These are phyloP conservation scores for Aspergillus novofumigatus DNA, from an alignment of 2,329 filamentous ascomycete species.

Conservation along the genomic window DNA sequence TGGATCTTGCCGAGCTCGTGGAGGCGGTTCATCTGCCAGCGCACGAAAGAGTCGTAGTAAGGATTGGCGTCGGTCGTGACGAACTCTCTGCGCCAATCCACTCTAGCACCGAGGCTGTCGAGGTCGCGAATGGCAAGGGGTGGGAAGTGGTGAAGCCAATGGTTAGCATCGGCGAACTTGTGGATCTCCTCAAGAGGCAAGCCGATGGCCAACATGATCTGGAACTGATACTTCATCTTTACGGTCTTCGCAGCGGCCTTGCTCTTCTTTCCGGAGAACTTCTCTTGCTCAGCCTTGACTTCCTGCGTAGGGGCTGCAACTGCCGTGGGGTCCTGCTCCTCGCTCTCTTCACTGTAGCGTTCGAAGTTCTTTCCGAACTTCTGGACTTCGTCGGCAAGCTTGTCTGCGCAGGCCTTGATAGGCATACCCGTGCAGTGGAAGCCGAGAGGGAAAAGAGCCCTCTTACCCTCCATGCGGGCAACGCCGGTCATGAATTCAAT, in stretches of 20 bases:
- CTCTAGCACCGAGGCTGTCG: constrained; percentile 75
- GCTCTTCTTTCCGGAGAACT: constrained; percentile 88
- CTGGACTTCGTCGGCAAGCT: constrained; percentile 83
- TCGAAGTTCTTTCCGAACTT: constrained; percentile 86
- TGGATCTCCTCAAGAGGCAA: constrained; percentile 86
- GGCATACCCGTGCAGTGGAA: constrained; percentile 98
- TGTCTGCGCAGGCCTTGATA: constrained; percentile 96
- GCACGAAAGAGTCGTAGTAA: constrained; percentile 91
- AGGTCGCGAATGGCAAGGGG: constrained; percentile 73
- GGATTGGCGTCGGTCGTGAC: constrained; percentile 96
- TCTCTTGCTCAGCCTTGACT: constrained; percentile 76
- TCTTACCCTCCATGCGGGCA: constrained; percentile 85
- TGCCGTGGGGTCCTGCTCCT: constrained; percentile 46
- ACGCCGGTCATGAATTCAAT: constrained; percentile 88
- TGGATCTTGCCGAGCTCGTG: constrained; percentile 89
- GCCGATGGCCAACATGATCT: constrained; percentile 89
- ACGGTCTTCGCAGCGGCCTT: constrained; percentile 87
- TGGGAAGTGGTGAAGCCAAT: constrained; percentile 93
- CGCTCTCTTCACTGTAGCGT: constrained; percentile 62
- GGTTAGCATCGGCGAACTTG: constrained; percentile 81
- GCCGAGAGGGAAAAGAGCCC: constrained; percentile 81
- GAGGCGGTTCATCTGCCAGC: constrained; percentile 95
- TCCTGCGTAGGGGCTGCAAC: constrained; percentile 60
- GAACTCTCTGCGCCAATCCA: constrained; percentile 90
- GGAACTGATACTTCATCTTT: constrained; percentile 93